Evolutionary conservation across 1,284 basidiomycete species (phyloP), one percentile per base, ranked within the genome.

Genomic region (Rhodotorula sp.): DNA sequence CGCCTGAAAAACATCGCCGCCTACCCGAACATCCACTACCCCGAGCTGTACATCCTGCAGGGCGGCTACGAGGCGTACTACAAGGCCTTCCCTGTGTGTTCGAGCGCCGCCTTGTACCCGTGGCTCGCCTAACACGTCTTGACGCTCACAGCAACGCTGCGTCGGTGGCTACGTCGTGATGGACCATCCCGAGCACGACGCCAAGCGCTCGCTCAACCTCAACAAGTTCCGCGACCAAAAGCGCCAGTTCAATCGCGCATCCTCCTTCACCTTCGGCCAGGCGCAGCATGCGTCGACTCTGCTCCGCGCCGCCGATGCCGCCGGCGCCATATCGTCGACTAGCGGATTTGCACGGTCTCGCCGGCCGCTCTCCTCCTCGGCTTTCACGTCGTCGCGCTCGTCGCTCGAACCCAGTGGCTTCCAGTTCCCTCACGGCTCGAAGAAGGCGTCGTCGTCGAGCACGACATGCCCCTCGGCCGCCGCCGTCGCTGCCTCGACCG

Each of bases 11-110:
- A 95, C 81, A 87, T 89, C 72, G 88, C 90, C 70, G 82, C 89
- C 49, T 99, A 98, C 79, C 95, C 95, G 10, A 90, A 87, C 78
- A 89, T 98, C 66, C 91, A 93, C 81, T 99, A 94, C 79, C 95
- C 95, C 0, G 95, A 99, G 81, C 86, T 99, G 9, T 99, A 99
- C 83, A 87, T 99, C 74, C 86, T 99, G 11, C 91, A 96, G 80
- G 96, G 96, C 56, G 95, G 95, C 11, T 99, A 97, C 81, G 91
- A 87, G 76, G 86, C 87, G 62, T 99, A 94, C 82, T 97, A 86
- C 83, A 86, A 87, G 76, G 81, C 82, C 51, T 88, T 85, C 68
- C 83, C 86, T 2, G 77, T 81, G 57, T 34, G 80, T 79, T 15
- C 24, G 32, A 3, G 30, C 17, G 24, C 5, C 27, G 9, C 55